Percentiles rank a stretch among this genome's conserved stretches.
These are phyloP conservation scores for Globisporangium emineosum DNA, from an alignment of 352 stramenopile genomes.

Conservation along the genomic window DNA sequence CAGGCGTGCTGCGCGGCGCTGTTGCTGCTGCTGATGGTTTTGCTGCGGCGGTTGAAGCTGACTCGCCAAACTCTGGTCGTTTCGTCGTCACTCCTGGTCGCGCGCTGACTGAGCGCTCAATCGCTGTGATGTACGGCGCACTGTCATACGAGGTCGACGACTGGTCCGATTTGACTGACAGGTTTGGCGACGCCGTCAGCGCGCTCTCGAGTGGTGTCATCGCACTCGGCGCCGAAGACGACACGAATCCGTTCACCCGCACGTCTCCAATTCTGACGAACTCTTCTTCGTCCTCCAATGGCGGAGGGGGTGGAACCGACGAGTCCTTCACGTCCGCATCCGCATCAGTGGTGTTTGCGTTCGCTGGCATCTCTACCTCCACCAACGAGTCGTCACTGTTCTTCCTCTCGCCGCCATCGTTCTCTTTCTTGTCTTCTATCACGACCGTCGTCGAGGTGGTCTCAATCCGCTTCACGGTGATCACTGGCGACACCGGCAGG, in stretches of 20 bases:
- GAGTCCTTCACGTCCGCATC: not conserved
- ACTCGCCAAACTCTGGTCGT: constrained; percentile 20
- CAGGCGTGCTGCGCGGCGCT: constrained; percentile 31
- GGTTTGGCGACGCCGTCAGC: constrained; percentile 25
- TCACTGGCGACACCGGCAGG: constrained; percentile 12
- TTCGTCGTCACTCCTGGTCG: constrained; percentile 34
- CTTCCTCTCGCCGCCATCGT: not conserved
- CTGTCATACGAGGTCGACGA: constrained; percentile 46
- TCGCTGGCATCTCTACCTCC: not conserved
- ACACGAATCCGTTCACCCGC: constrained; percentile 24
- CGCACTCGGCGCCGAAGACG: constrained; percentile 31
- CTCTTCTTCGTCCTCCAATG: constrained; percentile 4
- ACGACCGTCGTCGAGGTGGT: not conserved
- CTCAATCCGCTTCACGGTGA: constrained; percentile 13
- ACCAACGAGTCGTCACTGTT: not conserved
- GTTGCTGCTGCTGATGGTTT: constrained; percentile 4
- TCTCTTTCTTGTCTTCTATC: not conserved
- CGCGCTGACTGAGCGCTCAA: constrained; percentile 31
- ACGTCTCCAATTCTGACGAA: constrained; percentile 1
- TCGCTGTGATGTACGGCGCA: constrained; percentile 38
- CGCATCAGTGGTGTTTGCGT: not conserved
- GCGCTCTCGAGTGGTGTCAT: constrained; percentile 33
- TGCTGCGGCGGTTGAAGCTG: not conserved
- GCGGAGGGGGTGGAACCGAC: not conserved
- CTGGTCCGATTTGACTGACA: constrained; percentile 26